Evolutionary conservation across 2,329 filamentous ascomycete species (phyloP).

Genomic region (Pezizomycotina sp.): DNA sequence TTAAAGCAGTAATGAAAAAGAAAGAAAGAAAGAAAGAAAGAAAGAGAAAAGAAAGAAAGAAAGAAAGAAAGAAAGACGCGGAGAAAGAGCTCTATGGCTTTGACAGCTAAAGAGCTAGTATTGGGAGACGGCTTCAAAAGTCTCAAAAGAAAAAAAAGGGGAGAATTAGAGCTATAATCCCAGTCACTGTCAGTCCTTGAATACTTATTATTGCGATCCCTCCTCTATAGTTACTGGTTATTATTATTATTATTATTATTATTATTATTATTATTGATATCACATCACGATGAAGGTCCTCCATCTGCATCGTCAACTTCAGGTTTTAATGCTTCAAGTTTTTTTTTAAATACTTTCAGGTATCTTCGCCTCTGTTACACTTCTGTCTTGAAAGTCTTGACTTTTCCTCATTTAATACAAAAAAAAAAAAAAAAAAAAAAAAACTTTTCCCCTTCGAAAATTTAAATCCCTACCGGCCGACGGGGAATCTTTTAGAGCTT

Average conservation of each 20-base stretch:
- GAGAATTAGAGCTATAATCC: conserved; percentile 4
- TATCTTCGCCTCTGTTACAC: too few relatives aligned
- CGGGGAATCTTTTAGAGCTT: conserved; percentile 4
- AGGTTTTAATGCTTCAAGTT: too few relatives aligned
- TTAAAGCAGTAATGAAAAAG: conserved; percentile 3
- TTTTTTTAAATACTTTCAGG: too few relatives aligned
- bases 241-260: too few relatives aligned
- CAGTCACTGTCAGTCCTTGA: conserved; percentile 2
- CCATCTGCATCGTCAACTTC: too few relatives aligned
- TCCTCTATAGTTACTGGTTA: conserved; percentile 6
- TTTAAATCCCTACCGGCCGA: conserved; percentile 6
- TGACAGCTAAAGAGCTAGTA: conserved; percentile 16
- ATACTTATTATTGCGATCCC: background rate
- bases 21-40: conserved; percentile 12
- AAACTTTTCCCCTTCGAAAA: too few relatives aligned
- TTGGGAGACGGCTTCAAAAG: conserved; percentile 10
- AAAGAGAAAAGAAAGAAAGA: conserved; percentile 9
- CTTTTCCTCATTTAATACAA: too few relatives aligned
- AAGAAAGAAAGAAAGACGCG: conserved; percentile 13
- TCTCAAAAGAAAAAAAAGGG: conserved; percentile 9
- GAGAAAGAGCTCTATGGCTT: conserved; percentile 18
- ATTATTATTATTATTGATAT: too few relatives aligned
- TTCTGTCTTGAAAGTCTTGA: too few relatives aligned
- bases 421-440: too few relatives aligned
- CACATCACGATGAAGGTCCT: too few relatives aligned